Evolutionary conservation across 176 grass and related monocot genomes (phyloP).

Genomic region (Zizania latifolia): DNA sequence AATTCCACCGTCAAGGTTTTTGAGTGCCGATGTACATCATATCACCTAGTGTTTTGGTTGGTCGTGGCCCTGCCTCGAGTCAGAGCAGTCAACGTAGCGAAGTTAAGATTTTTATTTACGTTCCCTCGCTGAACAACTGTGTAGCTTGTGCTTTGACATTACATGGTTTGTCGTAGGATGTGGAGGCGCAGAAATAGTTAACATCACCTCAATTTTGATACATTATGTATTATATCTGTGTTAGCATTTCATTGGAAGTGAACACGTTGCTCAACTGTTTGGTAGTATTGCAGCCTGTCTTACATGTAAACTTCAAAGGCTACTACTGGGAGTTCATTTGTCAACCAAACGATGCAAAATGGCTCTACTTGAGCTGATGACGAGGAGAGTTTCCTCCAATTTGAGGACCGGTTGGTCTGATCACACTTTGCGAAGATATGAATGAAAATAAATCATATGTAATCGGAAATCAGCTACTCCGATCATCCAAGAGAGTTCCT

Average conservation of each 20-base stretch:
- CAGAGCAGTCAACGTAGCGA: not conserved
- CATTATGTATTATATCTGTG: slow-evolving; percentile 8
- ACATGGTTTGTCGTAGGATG: slow-evolving; percentile 17
- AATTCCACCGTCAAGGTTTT: not conserved
- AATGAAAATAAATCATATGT: no score
- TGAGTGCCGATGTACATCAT: slow-evolving; percentile 16
- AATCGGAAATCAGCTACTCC: no score
- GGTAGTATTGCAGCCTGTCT: not conserved
- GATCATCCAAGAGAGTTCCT: no score
- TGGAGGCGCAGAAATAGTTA: not conserved
- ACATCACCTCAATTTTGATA: slow-evolving; percentile 46
- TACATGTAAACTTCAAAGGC: no score
- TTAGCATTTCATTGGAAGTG: not conserved
- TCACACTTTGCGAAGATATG: no score
- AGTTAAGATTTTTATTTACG: not conserved
- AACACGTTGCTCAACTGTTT: not conserved
- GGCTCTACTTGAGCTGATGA: no score
- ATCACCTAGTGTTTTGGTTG: slow-evolving; percentile 16
- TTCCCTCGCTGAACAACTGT: not conserved
- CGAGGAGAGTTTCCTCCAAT: no score
- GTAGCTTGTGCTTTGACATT: not conserved
- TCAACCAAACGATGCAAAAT: no score
- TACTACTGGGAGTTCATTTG: no score
- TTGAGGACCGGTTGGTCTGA: no score
- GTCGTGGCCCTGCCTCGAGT: not conserved